A percentile compares a stretch with the other conserved stretches of the same genome.
Conservation (phyloP, 208 protist genomes). For the Phytomonas sp. region DNA sequence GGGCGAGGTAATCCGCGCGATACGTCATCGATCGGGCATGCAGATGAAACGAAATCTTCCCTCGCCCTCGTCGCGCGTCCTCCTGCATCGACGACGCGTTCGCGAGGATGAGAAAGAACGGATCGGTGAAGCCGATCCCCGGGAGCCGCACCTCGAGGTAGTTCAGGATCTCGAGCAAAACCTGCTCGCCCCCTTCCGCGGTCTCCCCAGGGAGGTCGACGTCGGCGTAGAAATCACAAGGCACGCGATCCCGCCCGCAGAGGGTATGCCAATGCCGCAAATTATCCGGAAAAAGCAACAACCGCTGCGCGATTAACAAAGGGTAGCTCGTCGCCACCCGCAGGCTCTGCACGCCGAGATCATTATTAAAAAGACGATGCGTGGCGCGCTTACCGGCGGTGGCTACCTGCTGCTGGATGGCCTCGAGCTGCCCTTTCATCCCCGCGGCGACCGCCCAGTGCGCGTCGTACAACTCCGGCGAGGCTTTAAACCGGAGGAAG, state of each 20-base stretch:
- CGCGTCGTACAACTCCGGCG: constrained; percentile 22
- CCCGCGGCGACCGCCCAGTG: constrained; percentile 23
- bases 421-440: constrained; percentile 8
- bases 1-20: constrained; percentile 7
- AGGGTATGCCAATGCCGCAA: constrained; percentile 62
- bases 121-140: constrained; percentile 61
- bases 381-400: constrained; percentile 11
- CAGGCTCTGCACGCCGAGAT: constrained; percentile 28
- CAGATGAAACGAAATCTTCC: constrained; percentile 70
- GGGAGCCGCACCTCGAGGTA: constrained; percentile 72
- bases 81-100: constrained; percentile 33
- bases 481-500: constrained; percentile 40
- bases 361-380: constrained; percentile 37
- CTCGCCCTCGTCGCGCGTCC: too few relatives aligned
- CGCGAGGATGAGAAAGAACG: constrained; percentile 68
- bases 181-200: constrained; percentile 28
- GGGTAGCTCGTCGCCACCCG: constrained; percentile 34
- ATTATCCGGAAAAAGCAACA: constrained; percentile 59
- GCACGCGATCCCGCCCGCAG: constrained; percentile 65
- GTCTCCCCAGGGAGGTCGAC: constrained; percentile 53
- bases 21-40: constrained; percentile 64
- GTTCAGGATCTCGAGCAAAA: constrained; percentile 63
- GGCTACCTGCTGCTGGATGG: background rate
- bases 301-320: constrained; percentile 55
- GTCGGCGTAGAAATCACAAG: constrained; percentile 81